Conservation (phyloP, 352 stramenopile genomes). For the Pythium phragmitis region DNA sequence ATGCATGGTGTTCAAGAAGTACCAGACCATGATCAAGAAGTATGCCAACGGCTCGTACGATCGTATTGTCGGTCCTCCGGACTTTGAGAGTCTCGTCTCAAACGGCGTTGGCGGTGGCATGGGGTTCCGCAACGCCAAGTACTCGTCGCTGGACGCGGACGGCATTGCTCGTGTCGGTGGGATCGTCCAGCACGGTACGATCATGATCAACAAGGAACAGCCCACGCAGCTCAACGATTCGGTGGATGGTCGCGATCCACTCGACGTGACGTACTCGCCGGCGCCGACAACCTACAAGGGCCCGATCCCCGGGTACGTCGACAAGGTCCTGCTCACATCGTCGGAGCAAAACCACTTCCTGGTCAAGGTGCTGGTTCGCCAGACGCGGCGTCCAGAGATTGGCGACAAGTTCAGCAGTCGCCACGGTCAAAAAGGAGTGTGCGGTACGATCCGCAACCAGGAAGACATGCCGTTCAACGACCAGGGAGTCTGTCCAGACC, state of each 20-base stretch:
- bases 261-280: constrained; percentile 81
- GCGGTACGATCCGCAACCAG: constrained; percentile 93
- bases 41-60: constrained; percentile 97
- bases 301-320: constrained; percentile 94
- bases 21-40: constrained; percentile 96
- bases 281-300: constrained; percentile 95
- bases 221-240: constrained; percentile 93
- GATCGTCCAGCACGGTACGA: constrained; percentile 91
- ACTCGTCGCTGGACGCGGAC: constrained; percentile 94
- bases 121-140: constrained; percentile 89
- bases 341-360: constrained; percentile 98
- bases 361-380: constrained; percentile 97
- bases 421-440: constrained; percentile 99
- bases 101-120: constrained; percentile 38
- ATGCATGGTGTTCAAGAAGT: constrained; percentile 99
- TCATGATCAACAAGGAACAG: constrained; percentile 99
- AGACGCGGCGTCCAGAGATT: constrained; percentile 96
- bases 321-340: constrained; percentile 98
- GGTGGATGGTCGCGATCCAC: constrained; percentile 68
- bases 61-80: constrained; percentile 90
- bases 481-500: constrained; percentile 96
- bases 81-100: constrained; percentile 80
- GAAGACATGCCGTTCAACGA: constrained; percentile 99
- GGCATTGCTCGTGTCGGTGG: constrained; percentile 91
- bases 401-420: constrained; percentile 99